Evolutionary conservation across 1,284 basidiomycete genomes (phyloP).

Genomic region (Apiotrichum mycotoxinovorans): DNA sequence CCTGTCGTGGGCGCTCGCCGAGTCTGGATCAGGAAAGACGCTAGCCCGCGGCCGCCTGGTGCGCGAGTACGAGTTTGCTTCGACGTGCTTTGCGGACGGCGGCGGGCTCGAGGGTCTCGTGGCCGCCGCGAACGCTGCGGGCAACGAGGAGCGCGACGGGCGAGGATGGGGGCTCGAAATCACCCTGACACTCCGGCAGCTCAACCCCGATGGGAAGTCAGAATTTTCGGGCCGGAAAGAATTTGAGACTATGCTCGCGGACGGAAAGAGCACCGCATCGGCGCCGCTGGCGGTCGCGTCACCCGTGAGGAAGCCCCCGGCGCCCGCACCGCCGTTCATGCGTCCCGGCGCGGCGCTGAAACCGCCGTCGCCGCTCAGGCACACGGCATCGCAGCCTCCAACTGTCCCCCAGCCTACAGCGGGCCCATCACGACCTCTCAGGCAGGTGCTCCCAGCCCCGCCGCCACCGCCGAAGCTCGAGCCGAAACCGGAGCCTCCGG

Average conservation of each 20-base stretch:
- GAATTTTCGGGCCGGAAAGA: slow-evolving; percentile 33
- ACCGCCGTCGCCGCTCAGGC: slow-evolving; percentile 9
- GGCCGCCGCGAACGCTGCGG: slow-evolving; percentile 23
- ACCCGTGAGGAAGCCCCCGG: not conserved
- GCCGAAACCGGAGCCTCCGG: not conserved
- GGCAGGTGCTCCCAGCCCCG: not conserved
- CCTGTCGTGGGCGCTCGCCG: slow-evolving; percentile 40
- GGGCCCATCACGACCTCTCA: not conserved
- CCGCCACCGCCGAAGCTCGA: not conserved
- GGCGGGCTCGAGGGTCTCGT: slow-evolving; percentile 44
- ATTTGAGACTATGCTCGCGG: slow-evolving; percentile 39
- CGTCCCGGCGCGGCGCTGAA: slow-evolving; percentile 6
- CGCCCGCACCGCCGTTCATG: slow-evolving; percentile 4
- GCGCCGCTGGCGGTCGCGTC: slow-evolving; percentile 15
- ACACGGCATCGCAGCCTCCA: not conserved
- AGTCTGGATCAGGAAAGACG: slow-evolving; percentile 29
- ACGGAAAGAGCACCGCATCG: slow-evolving; percentile 17
- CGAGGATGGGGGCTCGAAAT: slow-evolving; percentile 47
- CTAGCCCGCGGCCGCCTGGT: slow-evolving; percentile 37
- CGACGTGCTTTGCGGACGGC: slow-evolving; percentile 26
- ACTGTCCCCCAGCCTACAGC: not conserved
- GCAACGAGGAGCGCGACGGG: slow-evolving; percentile 29
- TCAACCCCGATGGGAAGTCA: slow-evolving; percentile 38
- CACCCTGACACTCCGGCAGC: slow-evolving; percentile 35
- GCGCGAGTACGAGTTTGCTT: slow-evolving; percentile 40